Conservation (phyloP, 257 asterid genomes). For the Schizonepeta tenuifolia region DNA sequence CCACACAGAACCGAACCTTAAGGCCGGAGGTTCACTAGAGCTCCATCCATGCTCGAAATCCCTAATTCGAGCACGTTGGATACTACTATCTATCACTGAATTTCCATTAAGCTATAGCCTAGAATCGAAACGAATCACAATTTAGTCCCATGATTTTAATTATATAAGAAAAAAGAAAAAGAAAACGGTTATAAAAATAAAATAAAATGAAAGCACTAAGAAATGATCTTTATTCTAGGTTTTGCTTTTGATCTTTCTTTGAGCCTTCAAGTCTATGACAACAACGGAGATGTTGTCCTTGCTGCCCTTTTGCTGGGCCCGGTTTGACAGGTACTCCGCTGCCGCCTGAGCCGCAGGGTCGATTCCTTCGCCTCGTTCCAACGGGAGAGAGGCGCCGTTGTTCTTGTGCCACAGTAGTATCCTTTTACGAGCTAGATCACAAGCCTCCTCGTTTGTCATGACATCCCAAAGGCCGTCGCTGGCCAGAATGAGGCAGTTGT, state of each 20-base stretch:
- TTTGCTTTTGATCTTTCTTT: conserved; percentile 65
- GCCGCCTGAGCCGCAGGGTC: conserved; percentile 98
- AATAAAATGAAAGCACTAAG: conserved; percentile 16
- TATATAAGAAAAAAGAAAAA: not conserved
- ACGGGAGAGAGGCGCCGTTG: conserved; percentile 47
- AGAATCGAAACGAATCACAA: conserved; percentile 28
- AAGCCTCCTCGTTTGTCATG: conserved; percentile 83
- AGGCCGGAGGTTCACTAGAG: conserved; percentile 3
- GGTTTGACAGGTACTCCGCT: conserved; percentile 80
- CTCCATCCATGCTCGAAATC: conserved; percentile 13
- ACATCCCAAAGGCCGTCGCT: conserved; percentile 98
- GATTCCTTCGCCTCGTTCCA: conserved; percentile 71
- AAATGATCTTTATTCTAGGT: conserved; percentile 34
- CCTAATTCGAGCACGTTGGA: conserved; percentile 37
- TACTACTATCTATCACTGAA: conserved; percentile 13
- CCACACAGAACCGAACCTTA: conserved; percentile 48
- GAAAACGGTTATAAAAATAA: not conserved
- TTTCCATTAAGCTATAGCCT: conserved; percentile 40
- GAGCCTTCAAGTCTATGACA: conserved; percentile 86
- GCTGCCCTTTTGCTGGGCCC: conserved; percentile 89
- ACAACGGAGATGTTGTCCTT: conserved; percentile 82
- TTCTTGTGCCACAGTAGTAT: conserved; percentile 81
- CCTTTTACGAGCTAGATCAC: conserved; percentile 79
- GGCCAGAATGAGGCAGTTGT: conserved; percentile 80
- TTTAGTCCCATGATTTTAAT: conserved; percentile 17